Conservation (phyloP, 768 basidiomycete genomes). For the Phlegmacium glaucopus region DNA sequence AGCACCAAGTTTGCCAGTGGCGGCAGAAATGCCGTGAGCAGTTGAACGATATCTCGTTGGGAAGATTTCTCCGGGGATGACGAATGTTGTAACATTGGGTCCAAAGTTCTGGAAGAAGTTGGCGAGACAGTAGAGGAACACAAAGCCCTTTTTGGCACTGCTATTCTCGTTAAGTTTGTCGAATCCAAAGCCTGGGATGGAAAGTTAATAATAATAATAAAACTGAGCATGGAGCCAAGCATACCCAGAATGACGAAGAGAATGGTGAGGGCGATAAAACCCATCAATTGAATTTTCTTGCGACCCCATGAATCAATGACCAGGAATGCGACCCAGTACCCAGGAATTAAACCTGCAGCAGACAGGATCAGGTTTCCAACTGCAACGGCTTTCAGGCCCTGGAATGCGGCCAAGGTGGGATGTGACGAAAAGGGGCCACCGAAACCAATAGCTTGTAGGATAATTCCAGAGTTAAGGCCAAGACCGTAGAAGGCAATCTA, state of each 20-base stretch:
- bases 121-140: slow-evolving; percentile 82
- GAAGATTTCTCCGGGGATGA: slow-evolving; percentile 81
- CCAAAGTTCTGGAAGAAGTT: slow-evolving; percentile 93
- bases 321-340: slow-evolving; percentile 65
- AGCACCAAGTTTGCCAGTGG: slow-evolving; percentile 80
- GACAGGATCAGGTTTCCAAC: slow-evolving; percentile 78
- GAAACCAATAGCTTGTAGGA: slow-evolving; percentile 74
- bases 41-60: slow-evolving; percentile 88
- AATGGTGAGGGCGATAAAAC: slow-evolving; percentile 63
- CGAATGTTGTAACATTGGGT: slow-evolving; percentile 76
- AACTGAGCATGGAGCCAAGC: slow-evolving; percentile 12
- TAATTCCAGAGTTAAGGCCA: slow-evolving; percentile 77
- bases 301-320: slow-evolving; percentile 79
- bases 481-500: slow-evolving; percentile 89
- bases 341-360: slow-evolving; percentile 77
- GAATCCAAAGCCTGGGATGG: slow-evolving; percentile 59
- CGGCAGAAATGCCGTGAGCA: slow-evolving; percentile 81
- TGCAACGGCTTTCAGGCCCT: slow-evolving; percentile 59
- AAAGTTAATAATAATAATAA: neutral
- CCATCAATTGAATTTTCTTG: slow-evolving; percentile 79
- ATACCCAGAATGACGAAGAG: slow-evolving; percentile 70
- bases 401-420: slow-evolving; percentile 39
- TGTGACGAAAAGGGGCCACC: slow-evolving; percentile 40
- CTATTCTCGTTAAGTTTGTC: slow-evolving; percentile 47
- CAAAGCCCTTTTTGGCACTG: slow-evolving; percentile 53